Evolutionary conservation across 352 stramenopile genomes (phyloP).

Genomic region (Phytopythium vexans): DNA sequence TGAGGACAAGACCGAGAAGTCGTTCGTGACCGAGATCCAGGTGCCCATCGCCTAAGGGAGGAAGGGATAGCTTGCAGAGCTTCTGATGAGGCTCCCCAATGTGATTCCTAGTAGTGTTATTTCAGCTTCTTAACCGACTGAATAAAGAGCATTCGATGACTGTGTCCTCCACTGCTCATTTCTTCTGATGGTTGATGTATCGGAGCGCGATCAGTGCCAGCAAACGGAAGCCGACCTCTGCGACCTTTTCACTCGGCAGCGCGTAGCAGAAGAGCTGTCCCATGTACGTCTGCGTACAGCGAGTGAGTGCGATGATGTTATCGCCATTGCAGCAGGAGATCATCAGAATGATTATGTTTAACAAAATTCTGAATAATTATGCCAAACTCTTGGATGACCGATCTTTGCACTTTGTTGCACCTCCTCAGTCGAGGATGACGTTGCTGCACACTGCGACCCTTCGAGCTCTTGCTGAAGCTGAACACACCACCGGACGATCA

Average conservation of each 20-base stretch:
- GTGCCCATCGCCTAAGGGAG: conserved; percentile 11
- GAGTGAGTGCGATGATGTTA: conserved; percentile 16
- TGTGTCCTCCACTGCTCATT: too few relatives aligned
- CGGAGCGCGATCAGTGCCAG: conserved; percentile 23
- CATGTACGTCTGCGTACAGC: conserved; percentile 18
- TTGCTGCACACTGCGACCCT: too few relatives aligned
- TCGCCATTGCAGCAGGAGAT: conserved; percentile 29
- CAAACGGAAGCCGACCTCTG: conserved; percentile 14
- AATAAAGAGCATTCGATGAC: too few relatives aligned
- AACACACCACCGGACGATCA: conserved; percentile 51
- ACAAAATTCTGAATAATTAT: conserved; percentile 14
- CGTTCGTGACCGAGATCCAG: conserved; percentile 30
- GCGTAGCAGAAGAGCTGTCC: conserved; percentile 13
- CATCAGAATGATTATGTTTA: conserved; percentile 15
- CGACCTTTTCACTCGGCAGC: conserved; percentile 13
- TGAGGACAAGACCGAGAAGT: conserved; percentile 16
- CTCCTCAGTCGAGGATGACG: too few relatives aligned
- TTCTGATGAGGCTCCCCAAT: too few relatives aligned
- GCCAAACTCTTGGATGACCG: too few relatives aligned
- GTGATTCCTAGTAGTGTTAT: too few relatives aligned
- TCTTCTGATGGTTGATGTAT: conserved; percentile 24
- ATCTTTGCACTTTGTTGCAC: too few relatives aligned
- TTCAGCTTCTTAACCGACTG: too few relatives aligned
- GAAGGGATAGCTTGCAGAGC: too few relatives aligned
- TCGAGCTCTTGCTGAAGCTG: conserved; percentile 8